Evolutionary conservation across 2,329 filamentous ascomycete genomes (phyloP), one percentile per base, ranked within the genome.

Genomic region (Amesomyces nigricolor): DNA sequence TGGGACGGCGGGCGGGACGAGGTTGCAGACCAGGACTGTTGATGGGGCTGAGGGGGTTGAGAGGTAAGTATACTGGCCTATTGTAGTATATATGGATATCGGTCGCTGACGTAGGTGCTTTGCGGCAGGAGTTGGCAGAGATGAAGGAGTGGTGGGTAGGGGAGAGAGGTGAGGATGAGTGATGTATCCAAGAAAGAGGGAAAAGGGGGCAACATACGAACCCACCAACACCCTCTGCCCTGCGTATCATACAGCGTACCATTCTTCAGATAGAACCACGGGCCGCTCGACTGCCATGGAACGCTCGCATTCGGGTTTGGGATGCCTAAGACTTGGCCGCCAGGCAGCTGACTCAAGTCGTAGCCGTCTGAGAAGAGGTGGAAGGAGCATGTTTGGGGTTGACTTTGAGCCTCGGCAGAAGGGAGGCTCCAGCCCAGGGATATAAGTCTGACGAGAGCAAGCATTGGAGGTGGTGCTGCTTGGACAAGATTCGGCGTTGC

Each of bases 161-260:
- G 14, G 14, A 16, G 3, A 5, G 30, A 35, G 17, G 19, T 47
- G 30, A 19, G 17, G 17, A 19, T 19, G 17, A 19, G 17, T 38
- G 37, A 16, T 5, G 2, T 26, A 8, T 4, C 35, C 14, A 40
- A 17, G 30, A 17, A 29, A 29, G 19, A 47, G 17, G 14, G 13
- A 32, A 54, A 5, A 26, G 6, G 4, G 22, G 19, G 22, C 4
- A 38, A 47, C 43, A 16, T 50, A 58, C 56, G 32, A 32, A 46
- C 52, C 51, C 56, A 58, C 56, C 56, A 58, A 32, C 56, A 56
- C 14, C 49, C 53, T 44, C 53, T 30, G 30, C 35, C 16, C 17
- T n/a, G 3, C 0, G 44, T 10, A 10, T 58, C 56, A 13, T 50
- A 55, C 14, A 58, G 37, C 8, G 30, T 22, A 9, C 49, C 56